phyloP scores from a whole-genome alignment of 2,329 filamentous ascomycete genomes.

The Macrophomina pseudophaseolina region DNA sequence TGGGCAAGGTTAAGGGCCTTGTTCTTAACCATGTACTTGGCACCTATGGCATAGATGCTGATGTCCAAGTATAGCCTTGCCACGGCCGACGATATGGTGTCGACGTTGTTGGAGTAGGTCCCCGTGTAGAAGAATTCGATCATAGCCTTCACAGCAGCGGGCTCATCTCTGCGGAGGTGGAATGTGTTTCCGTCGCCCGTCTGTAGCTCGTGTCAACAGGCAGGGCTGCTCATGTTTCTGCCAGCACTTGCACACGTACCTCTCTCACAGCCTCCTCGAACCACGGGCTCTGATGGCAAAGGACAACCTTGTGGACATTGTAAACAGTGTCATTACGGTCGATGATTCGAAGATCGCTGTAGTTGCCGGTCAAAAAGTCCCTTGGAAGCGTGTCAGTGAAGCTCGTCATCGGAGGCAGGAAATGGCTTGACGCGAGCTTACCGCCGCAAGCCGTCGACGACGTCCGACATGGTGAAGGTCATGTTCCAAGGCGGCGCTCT shows the following conservation, averaged over 20 bases:
- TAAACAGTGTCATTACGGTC: not conserved
- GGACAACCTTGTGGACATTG: not conserved
- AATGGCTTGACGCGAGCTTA: too few species aligned
- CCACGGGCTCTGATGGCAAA: not conserved
- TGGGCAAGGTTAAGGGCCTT: too few species aligned
- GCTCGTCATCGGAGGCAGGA: too few species aligned
- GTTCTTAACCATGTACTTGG: not conserved
- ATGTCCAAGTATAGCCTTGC: not conserved
- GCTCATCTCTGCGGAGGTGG: not conserved
- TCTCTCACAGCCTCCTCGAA: not conserved
- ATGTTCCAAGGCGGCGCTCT: too few species aligned
- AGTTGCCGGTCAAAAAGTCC: not conserved
- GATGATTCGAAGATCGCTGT: not conserved
- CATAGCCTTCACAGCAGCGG: slow-evolving; percentile 18
- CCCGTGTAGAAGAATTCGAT: slow-evolving; percentile 25
- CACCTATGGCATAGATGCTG: not conserved
- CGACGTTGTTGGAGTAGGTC: not conserved
- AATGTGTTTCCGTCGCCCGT: not conserved
- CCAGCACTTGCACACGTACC: not conserved
- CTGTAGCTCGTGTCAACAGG: not conserved
- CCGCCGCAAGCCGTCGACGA: too few species aligned
- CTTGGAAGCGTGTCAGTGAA: not conserved
- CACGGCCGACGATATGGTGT: too few species aligned
- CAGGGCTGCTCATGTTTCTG: not conserved
- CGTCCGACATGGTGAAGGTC: too few species aligned